Percentiles rank a stretch among this genome's conserved stretches.
Conservation (phyloP, 768 basidiomycete species). For the Holtermannia corniformis region DNA sequence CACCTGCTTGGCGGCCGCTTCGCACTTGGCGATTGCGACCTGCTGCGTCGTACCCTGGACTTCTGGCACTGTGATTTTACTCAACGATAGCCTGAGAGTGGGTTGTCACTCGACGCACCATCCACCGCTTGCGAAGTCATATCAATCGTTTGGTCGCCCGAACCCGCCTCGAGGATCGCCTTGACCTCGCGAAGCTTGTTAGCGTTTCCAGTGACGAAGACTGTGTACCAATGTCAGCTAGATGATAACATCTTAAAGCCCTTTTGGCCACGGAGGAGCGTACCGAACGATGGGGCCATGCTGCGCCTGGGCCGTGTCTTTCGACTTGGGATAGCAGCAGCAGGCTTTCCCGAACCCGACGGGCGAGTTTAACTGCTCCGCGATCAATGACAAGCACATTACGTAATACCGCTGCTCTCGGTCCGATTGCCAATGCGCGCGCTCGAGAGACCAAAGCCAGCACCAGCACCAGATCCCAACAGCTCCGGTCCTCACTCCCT, state of each 20-base stretch:
- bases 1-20: conserved; percentile 71
- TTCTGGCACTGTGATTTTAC: conserved; percentile 61
- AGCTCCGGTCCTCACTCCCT: too few species aligned
- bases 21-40: conserved; percentile 79
- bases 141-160: conserved; percentile 51
- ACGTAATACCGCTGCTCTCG: background rate
- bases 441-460: too few species aligned
- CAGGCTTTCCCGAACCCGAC: too few species aligned
- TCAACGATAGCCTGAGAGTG: background rate
- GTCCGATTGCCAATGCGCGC: background rate
- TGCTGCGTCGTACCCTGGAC: conserved; percentile 87
- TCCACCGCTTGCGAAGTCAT: conserved; percentile 72
- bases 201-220: conserved; percentile 88
- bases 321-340: too few species aligned
- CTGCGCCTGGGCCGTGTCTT: too few species aligned
- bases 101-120: conserved; percentile 48
- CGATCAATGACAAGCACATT: too few species aligned
- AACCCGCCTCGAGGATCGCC: conserved; percentile 58
- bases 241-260: background rate
- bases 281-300: background rate
- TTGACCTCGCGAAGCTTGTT: conserved; percentile 86
- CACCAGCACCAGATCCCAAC: too few species aligned
- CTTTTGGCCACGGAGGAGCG: background rate
- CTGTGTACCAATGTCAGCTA: conserved; percentile 45
- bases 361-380: too few species aligned